Evolutionary conservation across 1,284 basidiomycete genomes (phyloP).

Genomic region (Heliocybe sulcata): DNA sequence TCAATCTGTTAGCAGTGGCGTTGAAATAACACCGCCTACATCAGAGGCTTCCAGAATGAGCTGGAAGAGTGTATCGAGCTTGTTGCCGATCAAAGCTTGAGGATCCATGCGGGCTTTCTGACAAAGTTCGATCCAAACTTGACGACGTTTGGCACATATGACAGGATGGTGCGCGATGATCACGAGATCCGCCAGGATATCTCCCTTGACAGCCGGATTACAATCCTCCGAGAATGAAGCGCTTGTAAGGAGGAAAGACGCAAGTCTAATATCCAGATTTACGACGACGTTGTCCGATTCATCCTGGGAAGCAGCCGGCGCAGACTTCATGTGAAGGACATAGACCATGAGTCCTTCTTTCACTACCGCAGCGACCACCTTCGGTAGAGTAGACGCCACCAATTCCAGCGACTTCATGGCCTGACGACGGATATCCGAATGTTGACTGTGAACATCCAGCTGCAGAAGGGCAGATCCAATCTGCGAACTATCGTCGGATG

Average conservation of each 20-base stretch:
- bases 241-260: conserved; percentile 42
- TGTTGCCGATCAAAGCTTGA: conserved; percentile 43
- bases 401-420: conserved; percentile 37
- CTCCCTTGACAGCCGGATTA: conserved; percentile 30
- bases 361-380: conserved; percentile 43
- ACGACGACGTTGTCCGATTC: conserved; percentile 23
- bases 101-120: conserved; percentile 68
- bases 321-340: conserved; percentile 23
- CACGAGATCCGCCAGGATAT: conserved; percentile 46
- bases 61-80: conserved; percentile 43
- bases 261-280: conserved; percentile 41
- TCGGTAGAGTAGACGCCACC: conserved; percentile 25
- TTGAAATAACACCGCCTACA: conserved; percentile 7
- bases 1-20: not conserved
- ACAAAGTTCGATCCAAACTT: conserved; percentile 81
- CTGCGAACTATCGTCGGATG: conserved; percentile 33
- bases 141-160: conserved; percentile 55
- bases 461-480: conserved; percentile 65
- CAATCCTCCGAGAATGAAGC: conserved; percentile 34
- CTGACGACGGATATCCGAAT: conserved; percentile 43
- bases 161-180: conserved; percentile 72
- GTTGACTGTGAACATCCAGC: conserved; percentile 52
- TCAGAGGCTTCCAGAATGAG: conserved; percentile 40
- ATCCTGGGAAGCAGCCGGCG: conserved; percentile 18
- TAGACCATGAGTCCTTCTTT: conserved; percentile 47